Conservation (phyloP, 805 yeast species). For the Saturnispora ahearnii region DNA sequence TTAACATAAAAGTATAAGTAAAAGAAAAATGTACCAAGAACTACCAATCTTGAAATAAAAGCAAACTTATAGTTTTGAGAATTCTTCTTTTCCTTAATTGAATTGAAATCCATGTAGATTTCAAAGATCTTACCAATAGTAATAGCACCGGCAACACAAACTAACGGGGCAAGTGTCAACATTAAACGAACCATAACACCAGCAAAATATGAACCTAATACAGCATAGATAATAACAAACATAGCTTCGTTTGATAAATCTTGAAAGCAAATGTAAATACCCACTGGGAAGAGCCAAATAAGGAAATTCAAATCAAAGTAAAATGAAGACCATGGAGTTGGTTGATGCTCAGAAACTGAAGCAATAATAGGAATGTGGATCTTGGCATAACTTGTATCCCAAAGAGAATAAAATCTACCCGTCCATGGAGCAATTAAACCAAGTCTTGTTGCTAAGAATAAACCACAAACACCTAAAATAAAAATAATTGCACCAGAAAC, state of each 20-base stretch:
- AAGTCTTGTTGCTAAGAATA: constrained; percentile 72
- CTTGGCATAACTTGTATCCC: constrained; percentile 98
- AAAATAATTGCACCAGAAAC: constrained; percentile 51
- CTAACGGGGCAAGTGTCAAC: constrained; percentile 92
- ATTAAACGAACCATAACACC: constrained; percentile 98
- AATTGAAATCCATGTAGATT: constrained; percentile 58
- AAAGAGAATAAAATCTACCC: constrained; percentile 94
- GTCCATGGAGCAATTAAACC: constrained; percentile 99
- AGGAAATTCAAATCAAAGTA: constrained; percentile 88
- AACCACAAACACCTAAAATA: constrained; percentile 56
- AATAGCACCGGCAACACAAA: constrained; percentile 88
- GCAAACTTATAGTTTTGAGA: constrained; percentile 24
- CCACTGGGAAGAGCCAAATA: constrained; percentile 98
- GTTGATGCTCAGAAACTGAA: constrained; percentile 98
- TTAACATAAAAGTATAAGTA: constrained; percentile 75
- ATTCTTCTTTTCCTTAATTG: constrained; percentile 12
- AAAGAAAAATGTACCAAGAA: constrained; percentile 56
- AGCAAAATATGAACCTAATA: constrained; percentile 93
- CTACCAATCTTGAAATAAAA: constrained; percentile 49
- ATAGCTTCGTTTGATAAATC: constrained; percentile 88
- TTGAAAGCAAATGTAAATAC: constrained; percentile 82
- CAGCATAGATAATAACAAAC: constrained; percentile 83
- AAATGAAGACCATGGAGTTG: constrained; percentile 99
- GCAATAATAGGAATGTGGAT: constrained; percentile 98
- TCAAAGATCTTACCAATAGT: constrained; percentile 81